Evolutionary conservation across 352 stramenopile genomes (phyloP), one percentile per base, ranked within the genome.

Genomic region (Thalassiosira exigua): DNA sequence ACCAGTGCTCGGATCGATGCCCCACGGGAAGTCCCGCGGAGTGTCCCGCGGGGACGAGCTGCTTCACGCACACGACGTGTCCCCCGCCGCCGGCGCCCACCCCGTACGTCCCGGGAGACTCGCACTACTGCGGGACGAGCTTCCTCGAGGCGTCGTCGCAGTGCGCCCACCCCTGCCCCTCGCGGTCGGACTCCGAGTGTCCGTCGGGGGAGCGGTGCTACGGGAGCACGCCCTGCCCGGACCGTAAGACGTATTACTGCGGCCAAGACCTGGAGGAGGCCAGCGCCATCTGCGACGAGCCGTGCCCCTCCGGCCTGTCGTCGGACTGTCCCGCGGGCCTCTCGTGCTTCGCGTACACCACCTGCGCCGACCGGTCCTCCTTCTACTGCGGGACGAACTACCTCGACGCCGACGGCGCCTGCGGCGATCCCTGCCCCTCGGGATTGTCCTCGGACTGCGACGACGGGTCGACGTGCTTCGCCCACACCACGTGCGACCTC

Each of bases 331-430:
- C 75, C 32, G 69, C 60, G 17, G 62, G 71, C 12, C 42, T 86
- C 22, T 77, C 60, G 14, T 86, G 79, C 32, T 86, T 86, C 51
- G 79, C 79, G 27, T 86, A 80, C 39, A 86, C 79, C 26, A 86
- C 67, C 7, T 86, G 79, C 57, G 71, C 71, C 14, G 71, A 79
- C 52, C 79, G 73, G 52, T 50, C 73, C 30, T 68, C 67, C 3
- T 86, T 82, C 53, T 85, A 67, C 48, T 86, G 79, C 39, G 79
- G 79, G 0, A 69, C 22, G 4, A 82, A 82, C 56, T 86, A 70
- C 50, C 44, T 80, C 21, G 68, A 86, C n/a, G 79, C 79, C 3
- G 58, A 58, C 36, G 44, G 69, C 32, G 73, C 54, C 57, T 86
- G 79, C n/a, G 44, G 46, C 5, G 22, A 19, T 0, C 72, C 77